Evolutionary conservation across 768 basidiomycete genomes (phyloP), one percentile per base, ranked within the genome.

Genomic region (Suillus paluster): DNA sequence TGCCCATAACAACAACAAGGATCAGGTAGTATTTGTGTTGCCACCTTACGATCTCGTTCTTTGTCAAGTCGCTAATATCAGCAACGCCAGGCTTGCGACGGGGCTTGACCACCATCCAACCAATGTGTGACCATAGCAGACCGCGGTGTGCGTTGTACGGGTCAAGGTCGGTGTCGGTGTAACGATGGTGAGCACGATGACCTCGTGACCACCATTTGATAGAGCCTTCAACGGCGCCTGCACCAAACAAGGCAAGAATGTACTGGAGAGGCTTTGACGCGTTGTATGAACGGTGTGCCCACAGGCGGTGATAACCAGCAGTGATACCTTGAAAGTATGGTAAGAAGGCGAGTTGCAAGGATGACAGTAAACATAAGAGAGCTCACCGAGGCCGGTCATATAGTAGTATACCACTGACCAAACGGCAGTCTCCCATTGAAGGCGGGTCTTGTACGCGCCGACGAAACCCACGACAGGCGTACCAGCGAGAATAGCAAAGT

Each of bases 121-220:
- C 92, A 62, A 96, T 81, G 70, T 97, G 95, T 0, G 93, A 90
- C 82, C 86, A 94, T 70, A 86, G 83, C 70, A 97, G 85, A 58
- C 95, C 95, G 68, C 90, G 88, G 76, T 94, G 91, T 8, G 95
- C 95, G 65, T 92, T 91, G 80, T 98, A 97, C 0, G 96, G 95
- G 78, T 97, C 95, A 65, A 98, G 90, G 59, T 95, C 93, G 70
- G 95, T 98, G 78, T 97, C 95, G 67, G 95, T 98, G 80, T 97
- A 97, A 46, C 95, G 86, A 73, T 97, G 96, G 76, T 97, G 96
- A 4, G 97, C 97, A 63, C 97, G 92, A 81, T 99, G 97, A 53
- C 96, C 96, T 57, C 97, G 87, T 23, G 90, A 90, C 97, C 97
- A 99, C 97, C 97, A 99, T 75, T 94, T 92, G 80, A 99, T 97